Percentiles rank a stretch among this genome's conserved stretches.
phyloP scores from a whole-genome alignment of 257 asterid genomes.

The Ilex aquifolium region DNA sequence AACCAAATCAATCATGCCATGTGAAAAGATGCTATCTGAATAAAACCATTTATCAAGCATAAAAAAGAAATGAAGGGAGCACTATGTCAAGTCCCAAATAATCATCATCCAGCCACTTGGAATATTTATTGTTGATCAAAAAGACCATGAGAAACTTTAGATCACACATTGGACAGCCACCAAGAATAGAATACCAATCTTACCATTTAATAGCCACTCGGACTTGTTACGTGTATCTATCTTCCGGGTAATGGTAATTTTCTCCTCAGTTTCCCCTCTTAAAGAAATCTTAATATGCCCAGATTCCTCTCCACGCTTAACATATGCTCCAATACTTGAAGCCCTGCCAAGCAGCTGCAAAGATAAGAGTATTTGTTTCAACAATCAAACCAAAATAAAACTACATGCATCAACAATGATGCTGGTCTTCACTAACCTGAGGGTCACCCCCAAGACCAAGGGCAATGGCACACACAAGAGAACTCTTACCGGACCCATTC shows the following conservation, averaged over 20 bases:
- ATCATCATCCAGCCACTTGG: no score
- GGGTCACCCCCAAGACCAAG: conserved; percentile 96
- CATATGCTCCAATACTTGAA: conserved; percentile 78
- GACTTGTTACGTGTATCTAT: conserved; percentile 72
- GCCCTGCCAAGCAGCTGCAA: conserved; percentile 95
- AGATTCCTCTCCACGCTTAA: conserved; percentile 91
- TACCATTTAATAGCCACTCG: conserved; percentile 70
- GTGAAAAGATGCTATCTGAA: no score
- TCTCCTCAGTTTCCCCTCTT: conserved; percentile 61
- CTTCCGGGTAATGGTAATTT: conserved; percentile 56
- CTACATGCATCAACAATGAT: conserved; percentile 2
- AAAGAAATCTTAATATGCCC: conserved; percentile 64
- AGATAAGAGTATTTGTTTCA: conserved; percentile 13
- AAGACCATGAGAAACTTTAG: no score
- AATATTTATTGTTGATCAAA: no score
- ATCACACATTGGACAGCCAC: no score
- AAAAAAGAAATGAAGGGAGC: no score
- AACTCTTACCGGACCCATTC: conserved; percentile 96
- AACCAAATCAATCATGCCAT: no score
- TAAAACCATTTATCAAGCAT: no score
- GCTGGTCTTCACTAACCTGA: conserved; percentile 38
- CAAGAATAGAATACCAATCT: no score
- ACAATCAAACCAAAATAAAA: conserved; percentile 14
- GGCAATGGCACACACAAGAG: conserved; percentile 95
- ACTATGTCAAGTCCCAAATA: no score